Conservation (phyloP, 169 alveolate species). For the Theileria parva region DNA sequence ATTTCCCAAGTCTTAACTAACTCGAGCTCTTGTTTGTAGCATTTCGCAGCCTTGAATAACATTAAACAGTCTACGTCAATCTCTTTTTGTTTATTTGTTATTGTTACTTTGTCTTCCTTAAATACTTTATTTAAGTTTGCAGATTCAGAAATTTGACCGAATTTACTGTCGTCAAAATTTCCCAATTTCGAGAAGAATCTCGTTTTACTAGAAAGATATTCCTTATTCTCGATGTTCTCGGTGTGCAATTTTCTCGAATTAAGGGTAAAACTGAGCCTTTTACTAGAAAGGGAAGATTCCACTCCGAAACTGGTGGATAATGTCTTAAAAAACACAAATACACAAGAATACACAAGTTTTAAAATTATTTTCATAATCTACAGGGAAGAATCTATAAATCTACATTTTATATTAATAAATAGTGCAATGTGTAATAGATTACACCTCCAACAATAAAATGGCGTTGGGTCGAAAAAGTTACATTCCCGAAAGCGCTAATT, state of each 20-base stretch:
- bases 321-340: constrained; percentile 4
- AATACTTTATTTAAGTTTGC: too few species aligned
- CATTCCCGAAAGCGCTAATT: constrained; percentile 3
- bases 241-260: neutral
- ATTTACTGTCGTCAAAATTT: neutral
- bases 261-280: constrained; percentile 1
- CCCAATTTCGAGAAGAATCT: neutral
- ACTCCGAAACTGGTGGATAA: neutral
- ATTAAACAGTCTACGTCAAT: constrained; percentile 21
- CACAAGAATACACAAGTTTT: neutral
- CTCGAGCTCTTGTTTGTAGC: constrained; percentile 41
- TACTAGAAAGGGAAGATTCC: constrained; percentile 5
- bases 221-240: neutral
- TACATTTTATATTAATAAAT: neutral
- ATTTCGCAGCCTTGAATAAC: constrained; percentile 19
- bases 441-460: neutral
- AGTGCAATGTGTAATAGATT: neutral
- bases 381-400: neutral
- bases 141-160: neutral
- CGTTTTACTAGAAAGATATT: too few species aligned
- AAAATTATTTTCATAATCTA: neutral
- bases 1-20: constrained; percentile 7
- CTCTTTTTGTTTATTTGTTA: constrained; percentile 35
- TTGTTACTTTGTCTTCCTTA: constrained; percentile 31
- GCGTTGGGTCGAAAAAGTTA: neutral